Base-by-base conservation (phyloP, 1,284 basidiomycete genomes). In the Puccinia coronata region DNA sequence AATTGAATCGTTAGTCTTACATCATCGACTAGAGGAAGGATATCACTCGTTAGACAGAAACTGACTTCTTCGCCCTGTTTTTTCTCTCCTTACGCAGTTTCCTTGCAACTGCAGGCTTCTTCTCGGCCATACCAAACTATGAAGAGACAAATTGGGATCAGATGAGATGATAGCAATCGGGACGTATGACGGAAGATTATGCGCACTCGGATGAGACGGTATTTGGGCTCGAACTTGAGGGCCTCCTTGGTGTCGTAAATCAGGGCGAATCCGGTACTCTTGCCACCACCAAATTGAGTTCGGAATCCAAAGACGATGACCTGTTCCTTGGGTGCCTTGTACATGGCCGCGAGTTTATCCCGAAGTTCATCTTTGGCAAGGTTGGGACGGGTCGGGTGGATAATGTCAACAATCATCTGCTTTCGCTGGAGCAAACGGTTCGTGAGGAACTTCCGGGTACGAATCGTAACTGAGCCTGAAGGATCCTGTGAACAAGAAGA, bases 11-110 rank as follows among this genome's bases (percentile, higher is more conserved):
- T 28, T 28, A 20, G 31, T 71, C 47, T 43, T 41, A 12, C 34
- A 11, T 51, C 25, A 75, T 41, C n/a, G 28, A 47, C 14, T 28
- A 8, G 23, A 28, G 20, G 12, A 41, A 75, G 41, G 61, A 2
- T n/a, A 47, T 9, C 14, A 11, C 8, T 57, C n/a, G 28, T 28
- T 6, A 1, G 53, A 4, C 6, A 23, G 47, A n/a, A n/a, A 51
- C 88, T 25, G 81, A 93, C 95, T 97, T 97, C 92, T 98, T 98
- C 83, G 92, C 90, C 87, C 97, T 92, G 90, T 99, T 99, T 92
- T 99, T 99, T 86, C 97, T 91, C 90, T 99, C 97, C 90, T 99
- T 98, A 88, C 97, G 92, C 88, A 99, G 92, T 88, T 99, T 99
- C 86, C 97, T 93, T 85, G 94, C 95, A 82, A 96, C 89, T 89